Evolutionary conservation across 257 asterid genomes (phyloP).

Genomic region (Rehmannia glutinosa): DNA sequence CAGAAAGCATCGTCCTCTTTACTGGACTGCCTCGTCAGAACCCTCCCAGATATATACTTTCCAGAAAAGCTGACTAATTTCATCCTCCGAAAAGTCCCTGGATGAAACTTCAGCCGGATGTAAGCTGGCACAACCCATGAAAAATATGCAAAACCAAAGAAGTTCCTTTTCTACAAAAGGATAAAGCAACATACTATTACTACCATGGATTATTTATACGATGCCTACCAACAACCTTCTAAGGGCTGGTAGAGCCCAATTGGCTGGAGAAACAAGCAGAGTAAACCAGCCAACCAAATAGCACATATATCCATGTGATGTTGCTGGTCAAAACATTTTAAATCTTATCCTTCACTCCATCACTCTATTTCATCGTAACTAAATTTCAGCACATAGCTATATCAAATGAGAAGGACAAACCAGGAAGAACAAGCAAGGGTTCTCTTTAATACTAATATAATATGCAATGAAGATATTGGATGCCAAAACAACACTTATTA

Average conservation of each 20-base stretch:
- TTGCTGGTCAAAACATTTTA: not conserved
- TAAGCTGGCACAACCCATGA: not conserved
- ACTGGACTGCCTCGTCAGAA: not conserved
- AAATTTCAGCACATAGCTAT: not conserved
- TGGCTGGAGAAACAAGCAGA: slow-evolving; percentile 7
- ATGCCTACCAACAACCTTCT: not conserved
- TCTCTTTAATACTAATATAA: not conserved
- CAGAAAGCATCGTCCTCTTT: slow-evolving; percentile 6
- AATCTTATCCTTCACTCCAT: slow-evolving; percentile 1
- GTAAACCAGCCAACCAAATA: slow-evolving; percentile 1
- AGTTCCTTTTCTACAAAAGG: not conserved
- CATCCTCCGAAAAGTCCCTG: slow-evolving; percentile 12
- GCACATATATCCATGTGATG: not conserved
- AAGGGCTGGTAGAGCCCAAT: not conserved
- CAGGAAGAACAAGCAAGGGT: slow-evolving; percentile 1
- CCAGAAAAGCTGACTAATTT: slow-evolving; percentile 3
- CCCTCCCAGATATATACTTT: slow-evolving; percentile 8
- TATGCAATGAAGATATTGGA: not conserved
- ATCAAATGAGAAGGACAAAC: not conserved
- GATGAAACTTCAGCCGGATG: slow-evolving; percentile 15
- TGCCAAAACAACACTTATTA: not conserved
- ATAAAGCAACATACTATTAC: not conserved
- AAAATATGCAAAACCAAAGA: not conserved
- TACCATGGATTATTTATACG: not conserved
- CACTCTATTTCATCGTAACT: not conserved